Conservation (phyloP, 2,329 filamentous ascomycete species). For the Monosporascus sp. region DNA sequence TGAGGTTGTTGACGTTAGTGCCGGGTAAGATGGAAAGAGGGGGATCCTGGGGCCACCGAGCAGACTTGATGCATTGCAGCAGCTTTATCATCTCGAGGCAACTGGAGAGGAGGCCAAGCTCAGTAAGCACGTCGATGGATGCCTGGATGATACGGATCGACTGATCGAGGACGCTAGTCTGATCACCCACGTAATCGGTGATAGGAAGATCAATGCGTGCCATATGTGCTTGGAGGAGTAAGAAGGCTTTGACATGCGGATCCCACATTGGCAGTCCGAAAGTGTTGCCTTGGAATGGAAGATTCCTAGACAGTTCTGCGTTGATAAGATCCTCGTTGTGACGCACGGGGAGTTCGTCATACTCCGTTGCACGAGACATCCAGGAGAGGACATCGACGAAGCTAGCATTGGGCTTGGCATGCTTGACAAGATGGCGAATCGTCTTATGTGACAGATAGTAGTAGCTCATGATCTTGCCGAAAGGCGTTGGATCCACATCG, state of each 20-base stretch:
- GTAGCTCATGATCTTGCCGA: slow-evolving; percentile 99
- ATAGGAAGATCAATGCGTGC: slow-evolving; percentile 89
- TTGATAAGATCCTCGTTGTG: slow-evolving; percentile 99
- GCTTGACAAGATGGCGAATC: slow-evolving; percentile 73
- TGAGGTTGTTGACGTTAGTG: slow-evolving; percentile 44
- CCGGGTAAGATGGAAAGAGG: slow-evolving; percentile 76
- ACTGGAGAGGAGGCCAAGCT: slow-evolving; percentile 75
- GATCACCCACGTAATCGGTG: slow-evolving; percentile 93
- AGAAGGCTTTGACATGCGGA: slow-evolving; percentile 92
- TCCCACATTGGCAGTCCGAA: slow-evolving; percentile 93
- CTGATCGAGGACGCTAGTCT: slow-evolving; percentile 85
- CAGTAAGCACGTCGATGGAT: slow-evolving; percentile 86
- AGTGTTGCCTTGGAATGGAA: slow-evolving; percentile 56
- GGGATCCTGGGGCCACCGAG: slow-evolving; percentile 81
- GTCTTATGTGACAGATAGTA: slow-evolving; percentile 97
- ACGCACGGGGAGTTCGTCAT: slow-evolving; percentile 93
- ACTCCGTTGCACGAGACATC: slow-evolving; percentile 92
- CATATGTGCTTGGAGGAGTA: slow-evolving; percentile 93
- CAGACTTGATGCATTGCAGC: slow-evolving; percentile 87
- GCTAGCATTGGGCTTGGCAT: slow-evolving; percentile 68
- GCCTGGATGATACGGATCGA: slow-evolving; percentile 96
- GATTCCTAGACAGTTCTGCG: slow-evolving; percentile 74
- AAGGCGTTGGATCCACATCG: slow-evolving; percentile 80
- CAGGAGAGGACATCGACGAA: slow-evolving; percentile 82
- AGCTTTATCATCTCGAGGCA: slow-evolving; percentile 77